Percentiles rank a stretch among this genome's conserved stretches.
These are phyloP conservation scores for Neonectria magnoliae DNA, from an alignment of 2,329 filamentous ascomycete genomes.

Conservation along the genomic window DNA sequence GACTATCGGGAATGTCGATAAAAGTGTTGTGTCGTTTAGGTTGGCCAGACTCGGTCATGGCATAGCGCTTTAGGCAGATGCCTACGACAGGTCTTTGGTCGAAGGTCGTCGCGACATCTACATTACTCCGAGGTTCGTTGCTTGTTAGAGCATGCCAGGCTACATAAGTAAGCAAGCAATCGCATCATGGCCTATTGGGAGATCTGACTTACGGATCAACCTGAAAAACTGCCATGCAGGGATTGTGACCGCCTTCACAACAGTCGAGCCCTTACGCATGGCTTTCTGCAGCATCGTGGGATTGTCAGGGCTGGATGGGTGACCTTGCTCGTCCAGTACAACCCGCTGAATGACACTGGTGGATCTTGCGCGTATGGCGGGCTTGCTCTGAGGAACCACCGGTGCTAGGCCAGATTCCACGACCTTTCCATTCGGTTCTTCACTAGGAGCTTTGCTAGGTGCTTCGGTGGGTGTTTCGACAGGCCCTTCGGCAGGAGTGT, in stretches of 20 bases:
- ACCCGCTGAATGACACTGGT: constrained; percentile 71
- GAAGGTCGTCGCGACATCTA: constrained; percentile 90
- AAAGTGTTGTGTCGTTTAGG: constrained; percentile 80
- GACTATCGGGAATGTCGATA: constrained; percentile 85
- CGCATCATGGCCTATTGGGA: neutral
- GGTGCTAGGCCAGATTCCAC: neutral
- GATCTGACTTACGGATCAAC: constrained; percentile 76
- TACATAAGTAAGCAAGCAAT: constrained; percentile 57
- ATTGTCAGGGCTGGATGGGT: constrained; percentile 54
- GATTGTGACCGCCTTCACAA: constrained; percentile 86
- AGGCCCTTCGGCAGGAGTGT: constrained; percentile 10
- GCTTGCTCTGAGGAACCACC: constrained; percentile 43
- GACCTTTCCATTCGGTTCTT: neutral
- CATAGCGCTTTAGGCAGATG: constrained; percentile 91
- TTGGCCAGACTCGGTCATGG: constrained; percentile 73
- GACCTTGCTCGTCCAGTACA: constrained; percentile 61
- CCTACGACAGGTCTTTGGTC: constrained; percentile 86
- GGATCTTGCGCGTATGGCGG: constrained; percentile 57
- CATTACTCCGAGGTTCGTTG: constrained; percentile 68
- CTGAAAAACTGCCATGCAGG: constrained; percentile 98
- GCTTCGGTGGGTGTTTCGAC: constrained; percentile 17
- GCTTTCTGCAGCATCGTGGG: constrained; percentile 54
- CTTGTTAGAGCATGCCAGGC: constrained; percentile 81
- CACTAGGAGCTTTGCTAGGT: neutral
- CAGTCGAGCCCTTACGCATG: constrained; percentile 58